Evolutionary conservation across 306 rosid species (phyloP), one percentile per base, ranked within the genome.

Genomic region (Quercus suber): DNA sequence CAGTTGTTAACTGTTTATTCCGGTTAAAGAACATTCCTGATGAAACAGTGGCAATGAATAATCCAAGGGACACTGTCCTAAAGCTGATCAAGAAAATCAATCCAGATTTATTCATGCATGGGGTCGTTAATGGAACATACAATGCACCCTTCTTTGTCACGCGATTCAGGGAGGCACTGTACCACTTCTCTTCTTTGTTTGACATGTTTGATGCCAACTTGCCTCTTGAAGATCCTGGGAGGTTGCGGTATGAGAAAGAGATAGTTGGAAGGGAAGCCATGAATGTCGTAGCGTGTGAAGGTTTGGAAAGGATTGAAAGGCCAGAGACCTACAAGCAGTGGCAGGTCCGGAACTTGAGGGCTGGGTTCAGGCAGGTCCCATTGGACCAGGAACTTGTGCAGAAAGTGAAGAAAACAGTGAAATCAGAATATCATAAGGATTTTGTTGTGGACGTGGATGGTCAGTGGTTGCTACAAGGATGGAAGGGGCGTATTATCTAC

Each of bases 261-360:
- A 30, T 86, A 70, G 68, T 80, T 17, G 99, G 97, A 57, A 90
- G 86, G 78, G 92, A 95, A 57, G 87, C 82, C 9, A 84, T 92
- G 79, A 95, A 91, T 64, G 98, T 90, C 19, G 81, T 92, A 76
- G 97, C 99, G 0, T 89, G 98, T 73, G 99, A 95, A 74, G 98
- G 93, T 35, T 76, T 83, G 18, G 88, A 83, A 77, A 89, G 96
- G 74, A 84, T 93, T 33, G 97, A 95, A 74, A 89, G 93, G 84
- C 99, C 97, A 0, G 99, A 92, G 83, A 88, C 92, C 1, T 95
- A 91, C 83, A 91, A 87, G 87, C 96, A 89, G 69, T 95, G 99
- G 98, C 97, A 91, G 82, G 78, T 80, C 56, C 83, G 99, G 76
- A 93, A 90, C 75, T 71, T 20, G 4, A 86, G 97, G 82, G 98